phyloP scores from a whole-genome alignment of 1,139 yeast genomes.

The Kodamaea sp. region DNA sequence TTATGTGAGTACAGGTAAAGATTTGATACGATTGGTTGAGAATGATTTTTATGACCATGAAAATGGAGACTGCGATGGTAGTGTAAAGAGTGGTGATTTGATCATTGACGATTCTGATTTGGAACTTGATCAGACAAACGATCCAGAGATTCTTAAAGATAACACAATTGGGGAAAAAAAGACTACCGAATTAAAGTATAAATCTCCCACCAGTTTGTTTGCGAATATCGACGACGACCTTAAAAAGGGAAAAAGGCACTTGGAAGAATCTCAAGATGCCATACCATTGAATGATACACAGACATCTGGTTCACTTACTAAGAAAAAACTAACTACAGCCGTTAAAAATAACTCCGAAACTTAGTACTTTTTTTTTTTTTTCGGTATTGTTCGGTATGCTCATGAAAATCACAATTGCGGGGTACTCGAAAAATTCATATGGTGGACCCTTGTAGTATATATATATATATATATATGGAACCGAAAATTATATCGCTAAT shows the following conservation, averaged over 20 bases:
- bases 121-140: not conserved
- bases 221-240: slow-evolving; percentile 11
- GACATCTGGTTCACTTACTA: too few relatives aligned
- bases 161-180: not conserved
- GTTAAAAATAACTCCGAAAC: slow-evolving; percentile 6
- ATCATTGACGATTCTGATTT: slow-evolving; percentile 8
- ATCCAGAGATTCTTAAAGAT: not conserved
- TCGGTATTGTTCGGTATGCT: not conserved
- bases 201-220: slow-evolving; percentile 12
- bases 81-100: slow-evolving; percentile 4
- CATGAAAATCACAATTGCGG: not conserved
- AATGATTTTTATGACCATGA: slow-evolving; percentile 19
- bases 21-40: slow-evolving; percentile 29
- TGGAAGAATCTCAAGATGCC: slow-evolving; percentile 14
- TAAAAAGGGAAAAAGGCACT: slow-evolving; percentile 16
- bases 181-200: slow-evolving; percentile 5
- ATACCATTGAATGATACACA: not conserved
- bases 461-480: not conserved
- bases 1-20: slow-evolving; percentile 32
- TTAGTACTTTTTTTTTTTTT: not conserved
- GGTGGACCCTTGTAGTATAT: not conserved
- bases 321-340: slow-evolving; percentile 3
- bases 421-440: not conserved
- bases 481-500: slow-evolving; percentile 1
- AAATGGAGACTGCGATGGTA: not conserved